These are phyloP conservation scores for Euclidium syriacum DNA, from an alignment of 345 rosid genomes.

Conservation along the genomic window DNA sequence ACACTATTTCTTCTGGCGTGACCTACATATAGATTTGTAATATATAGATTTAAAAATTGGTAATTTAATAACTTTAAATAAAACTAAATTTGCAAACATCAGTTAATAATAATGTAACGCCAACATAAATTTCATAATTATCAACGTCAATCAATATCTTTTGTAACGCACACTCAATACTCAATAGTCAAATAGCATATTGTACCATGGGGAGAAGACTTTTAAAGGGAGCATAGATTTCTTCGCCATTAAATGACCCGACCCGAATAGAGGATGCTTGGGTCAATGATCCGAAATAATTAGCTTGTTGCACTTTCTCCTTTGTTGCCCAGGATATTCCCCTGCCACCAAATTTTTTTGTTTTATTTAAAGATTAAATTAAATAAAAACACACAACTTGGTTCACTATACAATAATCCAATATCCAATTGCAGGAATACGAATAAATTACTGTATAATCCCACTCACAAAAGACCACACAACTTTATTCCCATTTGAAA, in stretches of 20 bases:
- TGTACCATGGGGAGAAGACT: constrained; percentile 93
- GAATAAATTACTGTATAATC: background rate
- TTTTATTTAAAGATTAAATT: background rate
- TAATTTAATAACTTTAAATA: too few relatives aligned
- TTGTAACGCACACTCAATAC: too few relatives aligned
- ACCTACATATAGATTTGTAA: too few relatives aligned
- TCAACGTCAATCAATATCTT: too few relatives aligned
- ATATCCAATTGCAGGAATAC: constrained; percentile 19
- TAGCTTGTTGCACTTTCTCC: constrained; percentile 95
- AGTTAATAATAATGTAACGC: too few relatives aligned
- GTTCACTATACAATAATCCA: constrained; percentile 11
- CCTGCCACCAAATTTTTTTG: constrained; percentile 32
- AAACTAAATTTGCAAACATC: too few relatives aligned
- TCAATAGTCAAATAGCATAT: background rate
- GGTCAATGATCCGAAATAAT: constrained; percentile 92
- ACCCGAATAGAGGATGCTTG: constrained; percentile 89
- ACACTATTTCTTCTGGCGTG: constrained; percentile 84
- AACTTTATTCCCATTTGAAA: constrained; percentile 14
- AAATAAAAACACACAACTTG: constrained; percentile 10
- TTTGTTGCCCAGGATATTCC: constrained; percentile 99
- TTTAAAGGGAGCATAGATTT: constrained; percentile 96
- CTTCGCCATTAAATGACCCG: constrained; percentile 97
- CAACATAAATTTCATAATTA: too few relatives aligned
- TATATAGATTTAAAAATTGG: too few relatives aligned
- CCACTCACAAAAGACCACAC: background rate